A percentile compares a stretch with the other conserved stretches of the same genome.
Evolutionary conservation across 257 asterid species (phyloP).

Genomic region (Fraxinus anomala): DNA sequence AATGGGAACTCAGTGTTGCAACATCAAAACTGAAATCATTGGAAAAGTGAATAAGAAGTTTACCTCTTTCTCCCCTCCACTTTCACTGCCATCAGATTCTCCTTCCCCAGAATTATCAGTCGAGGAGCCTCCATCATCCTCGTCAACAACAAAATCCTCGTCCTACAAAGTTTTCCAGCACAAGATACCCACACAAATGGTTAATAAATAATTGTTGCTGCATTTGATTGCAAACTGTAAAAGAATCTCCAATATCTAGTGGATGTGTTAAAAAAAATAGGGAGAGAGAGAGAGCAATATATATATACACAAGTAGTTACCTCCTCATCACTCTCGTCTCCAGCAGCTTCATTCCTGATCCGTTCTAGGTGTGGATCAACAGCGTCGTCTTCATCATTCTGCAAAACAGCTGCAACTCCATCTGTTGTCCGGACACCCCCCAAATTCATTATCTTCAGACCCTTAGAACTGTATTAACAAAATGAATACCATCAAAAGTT

Average conservation of each 20-base stretch:
- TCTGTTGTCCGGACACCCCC: conserved; percentile 46
- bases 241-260: background rate
- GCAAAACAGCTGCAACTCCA: conserved; percentile 68
- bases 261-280: no score
- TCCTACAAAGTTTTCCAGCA: conserved; percentile 47
- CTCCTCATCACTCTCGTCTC: conserved; percentile 83
- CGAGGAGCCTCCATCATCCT: conserved; percentile 91
- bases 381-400: conserved; percentile 63
- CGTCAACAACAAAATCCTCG: conserved; percentile 73
- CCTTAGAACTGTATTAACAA: conserved; percentile 60
- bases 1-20: conserved; percentile 25
- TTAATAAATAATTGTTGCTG: background rate
- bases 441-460: conserved; percentile 74
- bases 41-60: conserved; percentile 3
- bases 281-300: background rate
- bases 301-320: conserved; percentile 25
- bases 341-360: conserved; percentile 70
- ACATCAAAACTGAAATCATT: conserved; percentile 6
- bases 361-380: conserved; percentile 91
- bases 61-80: conserved; percentile 70
- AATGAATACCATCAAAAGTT: conserved; percentile 12
- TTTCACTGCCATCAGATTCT: conserved; percentile 71
- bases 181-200: background rate
- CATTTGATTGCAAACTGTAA: background rate
- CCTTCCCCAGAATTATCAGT: conserved; percentile 93